Conservation (phyloP, 2,329 filamentous ascomycete genomes). For the Colletotrichum noveboracense region DNA sequence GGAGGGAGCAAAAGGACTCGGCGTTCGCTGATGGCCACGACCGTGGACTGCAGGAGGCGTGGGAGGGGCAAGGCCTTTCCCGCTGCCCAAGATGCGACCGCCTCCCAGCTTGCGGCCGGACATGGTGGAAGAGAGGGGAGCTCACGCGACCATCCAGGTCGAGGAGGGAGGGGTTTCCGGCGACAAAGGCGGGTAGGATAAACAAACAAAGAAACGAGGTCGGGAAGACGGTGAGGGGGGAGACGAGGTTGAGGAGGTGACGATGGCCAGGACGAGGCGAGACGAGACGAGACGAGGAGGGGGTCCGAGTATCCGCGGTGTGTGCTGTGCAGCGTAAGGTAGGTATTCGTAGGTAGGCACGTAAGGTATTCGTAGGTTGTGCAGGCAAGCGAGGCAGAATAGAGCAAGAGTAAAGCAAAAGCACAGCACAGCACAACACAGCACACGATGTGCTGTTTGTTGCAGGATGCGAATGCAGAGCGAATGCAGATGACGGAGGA, state of each 20-base stretch:
- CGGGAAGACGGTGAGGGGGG: neutral
- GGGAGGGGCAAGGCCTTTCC: constrained; percentile 78
- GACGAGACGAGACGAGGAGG: neutral
- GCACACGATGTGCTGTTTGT: neutral
- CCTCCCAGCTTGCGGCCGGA: constrained; percentile 87
- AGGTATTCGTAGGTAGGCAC: neutral
- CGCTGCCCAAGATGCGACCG: constrained; percentile 88
- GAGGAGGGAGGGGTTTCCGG: neutral
- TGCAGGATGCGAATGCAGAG: neutral
- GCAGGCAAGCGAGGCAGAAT: neutral
- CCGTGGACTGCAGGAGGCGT: constrained; percentile 38
- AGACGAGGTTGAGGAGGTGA: neutral
- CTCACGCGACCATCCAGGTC: constrained; percentile 18
- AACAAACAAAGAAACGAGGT: constrained; percentile 23
- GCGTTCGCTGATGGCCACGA: constrained; percentile 42
- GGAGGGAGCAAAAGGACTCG: constrained; percentile 59
- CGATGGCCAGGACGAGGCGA: neutral
- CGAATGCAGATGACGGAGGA: neutral
- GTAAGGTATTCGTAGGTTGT: neutral
- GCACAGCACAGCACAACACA: neutral
- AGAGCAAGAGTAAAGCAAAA: neutral
- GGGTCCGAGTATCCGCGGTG: neutral
- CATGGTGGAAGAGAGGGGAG: constrained; percentile 58
- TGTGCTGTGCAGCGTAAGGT: neutral
- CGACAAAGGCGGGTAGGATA: neutral